Percentiles rank a stretch among this genome's conserved stretches.
Evolutionary conservation across 2,329 filamentous ascomycete species (phyloP).

Genomic region (Fusarium sp.): DNA sequence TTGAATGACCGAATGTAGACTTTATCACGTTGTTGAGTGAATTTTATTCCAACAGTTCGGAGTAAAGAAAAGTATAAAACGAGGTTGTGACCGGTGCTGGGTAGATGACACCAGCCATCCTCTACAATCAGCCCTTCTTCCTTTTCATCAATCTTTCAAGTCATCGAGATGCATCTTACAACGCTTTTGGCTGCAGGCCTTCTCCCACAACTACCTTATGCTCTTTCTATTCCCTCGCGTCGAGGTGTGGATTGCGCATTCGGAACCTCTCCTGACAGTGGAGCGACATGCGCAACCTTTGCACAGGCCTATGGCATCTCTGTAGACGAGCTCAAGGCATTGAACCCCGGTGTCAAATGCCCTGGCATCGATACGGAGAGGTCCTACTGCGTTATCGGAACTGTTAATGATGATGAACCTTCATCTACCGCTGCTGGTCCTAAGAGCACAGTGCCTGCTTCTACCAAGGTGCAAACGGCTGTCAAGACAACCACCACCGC

Average conservation of each 20-base stretch:
- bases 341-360: neutral
- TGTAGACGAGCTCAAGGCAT: neutral
- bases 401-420: neutral
- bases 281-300: neutral
- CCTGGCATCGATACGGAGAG: neutral
- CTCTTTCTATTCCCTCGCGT: neutral
- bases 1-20: too few species aligned
- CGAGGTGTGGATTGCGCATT: neutral
- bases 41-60: too few species aligned
- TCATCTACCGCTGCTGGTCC: neutral
- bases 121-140: neutral
- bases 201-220: neutral
- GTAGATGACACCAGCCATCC: neutral
- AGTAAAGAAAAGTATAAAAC: neutral
- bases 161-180: neutral
- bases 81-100: too few species aligned
- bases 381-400: neutral
- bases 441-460: neutral
- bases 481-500: fast-evolving
- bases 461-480: neutral
- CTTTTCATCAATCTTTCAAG: neutral
- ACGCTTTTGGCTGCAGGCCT: neutral
- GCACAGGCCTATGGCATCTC: neutral
- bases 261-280: neutral
- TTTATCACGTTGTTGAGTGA: too few species aligned